Evolutionary conservation across 257 asterid species (phyloP).

Genomic region (Verbascum thapsus): DNA sequence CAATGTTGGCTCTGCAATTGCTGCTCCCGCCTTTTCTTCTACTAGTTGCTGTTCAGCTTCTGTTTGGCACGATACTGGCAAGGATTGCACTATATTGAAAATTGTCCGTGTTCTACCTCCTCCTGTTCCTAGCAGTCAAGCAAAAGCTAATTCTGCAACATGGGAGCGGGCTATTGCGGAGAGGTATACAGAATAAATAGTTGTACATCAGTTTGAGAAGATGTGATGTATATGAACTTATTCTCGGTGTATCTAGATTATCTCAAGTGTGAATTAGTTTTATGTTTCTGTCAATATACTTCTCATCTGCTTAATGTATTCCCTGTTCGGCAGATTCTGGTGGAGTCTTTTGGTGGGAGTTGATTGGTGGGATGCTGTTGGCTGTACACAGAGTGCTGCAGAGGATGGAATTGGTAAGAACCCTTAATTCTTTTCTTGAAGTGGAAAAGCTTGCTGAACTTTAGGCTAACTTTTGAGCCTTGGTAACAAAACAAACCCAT

Average conservation of each 20-base stretch:
- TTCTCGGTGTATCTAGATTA: constrained; percentile 13
- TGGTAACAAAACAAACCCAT: constrained; percentile 8
- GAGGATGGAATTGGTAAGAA: constrained; percentile 96
- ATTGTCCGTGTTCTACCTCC: constrained; percentile 95
- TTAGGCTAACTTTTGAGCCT: constrained; percentile 4
- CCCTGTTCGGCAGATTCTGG: constrained; percentile 74
- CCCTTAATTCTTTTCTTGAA: constrained; percentile 16
- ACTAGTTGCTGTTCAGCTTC: constrained; percentile 99
- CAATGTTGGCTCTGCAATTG: constrained; percentile 88
- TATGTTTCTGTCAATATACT: constrained; percentile 15
- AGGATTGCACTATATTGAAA: constrained; percentile 79
- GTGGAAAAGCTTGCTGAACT: constrained; percentile 18
- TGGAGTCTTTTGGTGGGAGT: constrained; percentile 99
- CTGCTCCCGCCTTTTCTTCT: constrained; percentile 96
- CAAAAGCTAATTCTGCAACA: constrained; percentile 72
- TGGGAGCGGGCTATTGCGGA: constrained; percentile 99
- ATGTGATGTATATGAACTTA: constrained; percentile 11
- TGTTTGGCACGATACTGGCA: constrained; percentile 91
- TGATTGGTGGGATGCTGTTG: constrained; percentile 99
- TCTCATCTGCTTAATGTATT: constrained; percentile 22
- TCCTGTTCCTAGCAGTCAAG: constrained; percentile 71
- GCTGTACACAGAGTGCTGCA: constrained; percentile 99
- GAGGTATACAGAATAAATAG: constrained; percentile 55
- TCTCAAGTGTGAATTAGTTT: not conserved
- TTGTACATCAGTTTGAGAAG: not conserved